phyloP scores from a whole-genome alignment of 371 early-diverging fungal species.

The Mortierella sp. region DNA sequence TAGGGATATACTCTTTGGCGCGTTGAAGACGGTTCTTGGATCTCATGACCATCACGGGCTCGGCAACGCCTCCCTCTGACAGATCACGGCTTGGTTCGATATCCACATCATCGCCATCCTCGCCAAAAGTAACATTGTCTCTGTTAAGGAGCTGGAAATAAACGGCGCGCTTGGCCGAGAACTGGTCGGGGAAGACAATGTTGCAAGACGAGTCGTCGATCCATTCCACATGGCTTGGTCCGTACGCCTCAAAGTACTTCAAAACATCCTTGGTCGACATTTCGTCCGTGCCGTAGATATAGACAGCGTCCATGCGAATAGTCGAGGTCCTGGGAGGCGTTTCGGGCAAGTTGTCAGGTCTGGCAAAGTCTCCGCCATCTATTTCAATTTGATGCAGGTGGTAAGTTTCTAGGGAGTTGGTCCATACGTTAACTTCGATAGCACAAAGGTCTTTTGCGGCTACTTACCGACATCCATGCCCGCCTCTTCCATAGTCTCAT shows the following conservation, averaged over 20 bases:
- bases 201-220: slow-evolving; percentile 71
- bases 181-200: slow-evolving; percentile 44
- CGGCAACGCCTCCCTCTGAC: slow-evolving; percentile 13
- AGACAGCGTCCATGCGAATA: slow-evolving; percentile 57
- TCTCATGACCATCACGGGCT: slow-evolving; percentile 6
- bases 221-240: slow-evolving; percentile 69
- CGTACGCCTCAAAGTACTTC: slow-evolving; percentile 60
- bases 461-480: slow-evolving; percentile 55
- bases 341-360: slow-evolving; percentile 38
- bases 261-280: slow-evolving; percentile 71
- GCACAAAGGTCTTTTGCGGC: background rate
- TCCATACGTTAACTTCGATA: background rate
- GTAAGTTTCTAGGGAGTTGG: background rate
- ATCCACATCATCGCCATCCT: slow-evolving; percentile 42
- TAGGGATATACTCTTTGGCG: slow-evolving; percentile 46
- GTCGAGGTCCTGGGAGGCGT: slow-evolving; percentile 50
- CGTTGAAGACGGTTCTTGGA: slow-evolving; percentile 48
- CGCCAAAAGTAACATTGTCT: slow-evolving; percentile 44
- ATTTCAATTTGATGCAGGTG: background rate
- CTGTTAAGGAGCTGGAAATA: slow-evolving; percentile 50
- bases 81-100: slow-evolving; percentile 55
- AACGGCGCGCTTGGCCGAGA: slow-evolving; percentile 60
- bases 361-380: slow-evolving; percentile 36
- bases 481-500: slow-evolving; percentile 26
- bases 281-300: slow-evolving; percentile 67